Base-by-base conservation (phyloP, 768 basidiomycete genomes). In the Rhodocollybia butyracea region DNA sequence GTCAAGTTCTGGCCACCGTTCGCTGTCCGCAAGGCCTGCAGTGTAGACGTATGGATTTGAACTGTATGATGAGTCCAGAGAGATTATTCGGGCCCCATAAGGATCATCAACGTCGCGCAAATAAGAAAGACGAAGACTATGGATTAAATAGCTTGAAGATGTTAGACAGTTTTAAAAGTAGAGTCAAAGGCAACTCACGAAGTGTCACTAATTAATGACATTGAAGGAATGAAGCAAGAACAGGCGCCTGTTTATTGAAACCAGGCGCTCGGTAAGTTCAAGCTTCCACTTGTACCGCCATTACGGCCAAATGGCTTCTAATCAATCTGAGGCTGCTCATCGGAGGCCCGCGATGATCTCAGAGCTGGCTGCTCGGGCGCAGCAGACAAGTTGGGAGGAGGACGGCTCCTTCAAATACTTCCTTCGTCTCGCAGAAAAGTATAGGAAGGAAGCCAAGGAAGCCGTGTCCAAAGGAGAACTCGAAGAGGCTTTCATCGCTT, bases 91-190 rank as follows among this genome's bases (percentile, higher is more conserved):
- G 0, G 85, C 73, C 13, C 89, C 89, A 64, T 94, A 91, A 1
- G 88, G 85, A 64, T 97, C 94, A 55, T 93, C 89, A 38, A 93
- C 84, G 61, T 88, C 84, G 57, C 93, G 88, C n/a, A 98, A 77
- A 66, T 94, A 94, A 12, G 88, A 84, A 26, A 98, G 75, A 5
- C 94, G 86, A 5, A 97, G 76, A 60, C 81, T 84, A 67, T 97
- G 95, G 7, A 95, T 89, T 34, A 96, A 76, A 66, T 86, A 82
- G 58, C 81, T 83, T 57, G 10, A 51, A 19, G 59, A 36, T 58
- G 19, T 4, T 22, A 26, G 31, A 31, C 50, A 17, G 56, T 50
- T 13, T 11, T 22, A 17, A 15, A 21, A 26, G 38, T 5, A 58
- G 40, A 26, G 4, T 10, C 40, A 21, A 40, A 30, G 27, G 21